A percentile compares a stretch with the other conserved stretches of the same genome.
Conservation (phyloP, 2,329 filamentous ascomycete species). For the Nigrospora oryzae region DNA sequence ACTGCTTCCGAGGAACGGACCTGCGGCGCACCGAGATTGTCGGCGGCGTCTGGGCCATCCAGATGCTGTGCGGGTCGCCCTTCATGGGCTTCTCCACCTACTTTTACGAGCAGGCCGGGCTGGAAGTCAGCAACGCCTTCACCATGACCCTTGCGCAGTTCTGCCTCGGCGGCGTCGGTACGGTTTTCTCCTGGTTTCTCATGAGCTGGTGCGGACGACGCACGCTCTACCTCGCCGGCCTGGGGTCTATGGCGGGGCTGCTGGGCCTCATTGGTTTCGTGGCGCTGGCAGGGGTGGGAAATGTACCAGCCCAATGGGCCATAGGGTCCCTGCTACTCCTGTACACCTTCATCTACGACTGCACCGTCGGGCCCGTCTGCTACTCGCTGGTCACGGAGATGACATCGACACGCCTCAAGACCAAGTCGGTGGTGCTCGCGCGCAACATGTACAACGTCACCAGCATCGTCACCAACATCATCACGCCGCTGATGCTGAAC, state of each 20-base stretch:
- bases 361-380: conserved; percentile 31
- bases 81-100: conserved; percentile 19
- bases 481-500: conserved; percentile 21
- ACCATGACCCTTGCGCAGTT: conserved; percentile 19
- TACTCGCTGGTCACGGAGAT: conserved; percentile 33
- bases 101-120: conserved; percentile 19
- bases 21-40: conserved; percentile 22
- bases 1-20: conserved; percentile 28
- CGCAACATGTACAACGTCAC: conserved; percentile 26
- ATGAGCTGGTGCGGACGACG: conserved; percentile 23
- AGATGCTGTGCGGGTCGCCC: conserved; percentile 8
- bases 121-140: conserved; percentile 10
- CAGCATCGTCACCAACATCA: conserved; percentile 24
- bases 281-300: background rate
- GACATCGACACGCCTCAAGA: conserved; percentile 26
- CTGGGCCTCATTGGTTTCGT: conserved; percentile 26
- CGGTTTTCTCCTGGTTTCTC: conserved; percentile 24
- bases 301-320: conserved; percentile 9
- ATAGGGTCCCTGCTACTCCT: conserved; percentile 28
- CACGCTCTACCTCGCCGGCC: conserved; percentile 24
- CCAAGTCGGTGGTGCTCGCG: conserved; percentile 6
- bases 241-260: conserved; percentile 20
- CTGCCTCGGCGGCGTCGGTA: conserved; percentile 25
- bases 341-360: conserved; percentile 29
- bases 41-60: conserved; percentile 13